phyloP scores from a whole-genome alignment of 2,329 filamentous ascomycete species.

The Trichoderma arundinaceum region DNA sequence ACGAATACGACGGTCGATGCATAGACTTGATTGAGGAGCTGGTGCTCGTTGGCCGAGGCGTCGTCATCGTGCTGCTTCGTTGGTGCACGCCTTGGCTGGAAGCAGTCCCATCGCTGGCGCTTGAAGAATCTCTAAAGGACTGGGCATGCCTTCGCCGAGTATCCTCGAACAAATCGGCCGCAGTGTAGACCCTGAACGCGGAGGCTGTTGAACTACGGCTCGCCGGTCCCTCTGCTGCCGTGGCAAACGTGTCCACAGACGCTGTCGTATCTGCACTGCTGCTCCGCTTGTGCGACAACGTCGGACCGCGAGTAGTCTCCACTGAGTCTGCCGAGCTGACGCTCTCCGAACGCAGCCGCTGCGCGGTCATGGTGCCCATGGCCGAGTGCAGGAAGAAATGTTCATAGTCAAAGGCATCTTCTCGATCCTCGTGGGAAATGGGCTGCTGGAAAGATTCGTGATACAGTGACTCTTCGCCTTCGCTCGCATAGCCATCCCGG shows the following conservation, averaged over 20 bases:
- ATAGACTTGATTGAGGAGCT: constrained; percentile 45
- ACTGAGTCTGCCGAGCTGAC: constrained; percentile 65
- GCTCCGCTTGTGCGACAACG: constrained; percentile 44
- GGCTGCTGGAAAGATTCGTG: constrained; percentile 65
- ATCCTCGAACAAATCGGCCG: constrained; percentile 35
- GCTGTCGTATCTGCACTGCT: constrained; percentile 58
- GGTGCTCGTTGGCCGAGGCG: constrained; percentile 52
- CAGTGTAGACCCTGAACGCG: constrained; percentile 36
- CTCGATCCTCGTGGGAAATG: constrained; percentile 86
- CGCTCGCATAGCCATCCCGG: constrained; percentile 56
- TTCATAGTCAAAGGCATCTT: constrained; percentile 96
- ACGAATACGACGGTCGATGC: constrained; percentile 63
- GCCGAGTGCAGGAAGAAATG: constrained; percentile 94
- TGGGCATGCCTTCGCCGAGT: constrained; percentile 36
- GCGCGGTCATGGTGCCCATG: constrained; percentile 72
- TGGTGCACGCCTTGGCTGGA: constrained; percentile 34
- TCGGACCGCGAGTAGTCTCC: constrained; percentile 62
- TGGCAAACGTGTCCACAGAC: constrained; percentile 62
- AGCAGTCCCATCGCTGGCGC: constrained; percentile 38
- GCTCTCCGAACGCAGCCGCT: constrained; percentile 55
- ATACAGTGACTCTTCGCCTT: constrained; percentile 68
- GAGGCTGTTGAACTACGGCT: constrained; percentile 45
- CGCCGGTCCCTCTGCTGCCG: constrained; percentile 57
- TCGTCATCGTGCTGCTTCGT: constrained; percentile 44
- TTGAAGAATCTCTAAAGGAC: constrained; percentile 38